phyloP scores from a whole-genome alignment of 2,329 filamentous ascomycete genomes.

The Penicillium sclerotiorum region DNA sequence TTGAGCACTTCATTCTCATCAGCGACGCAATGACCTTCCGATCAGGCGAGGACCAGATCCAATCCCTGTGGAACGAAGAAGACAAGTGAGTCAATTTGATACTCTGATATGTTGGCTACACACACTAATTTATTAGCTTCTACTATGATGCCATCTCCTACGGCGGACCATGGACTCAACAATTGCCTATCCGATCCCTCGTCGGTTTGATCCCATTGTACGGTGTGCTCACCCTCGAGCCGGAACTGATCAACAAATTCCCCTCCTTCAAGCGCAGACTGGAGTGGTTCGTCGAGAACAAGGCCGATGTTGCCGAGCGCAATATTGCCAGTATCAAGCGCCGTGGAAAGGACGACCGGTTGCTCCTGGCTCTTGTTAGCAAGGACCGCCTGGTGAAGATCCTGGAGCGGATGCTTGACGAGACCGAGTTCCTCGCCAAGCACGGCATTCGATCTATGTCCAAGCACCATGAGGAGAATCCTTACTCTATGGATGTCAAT shows the following conservation, averaged over 20 bases:
- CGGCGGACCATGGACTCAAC: conserved; percentile 90
- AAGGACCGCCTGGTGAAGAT: conserved; percentile 91
- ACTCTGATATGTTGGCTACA: background rate
- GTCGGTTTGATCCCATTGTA: conserved; percentile 94
- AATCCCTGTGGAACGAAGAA: conserved; percentile 90
- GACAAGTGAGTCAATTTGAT: conserved; percentile 58
- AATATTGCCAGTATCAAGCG: conserved; percentile 94
- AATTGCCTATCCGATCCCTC: conserved; percentile 86
- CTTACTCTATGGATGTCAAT: conserved; percentile 94
- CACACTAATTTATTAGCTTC: conserved; percentile 58
- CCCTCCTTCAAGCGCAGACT: conserved; percentile 91
- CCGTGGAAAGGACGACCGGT: conserved; percentile 84
- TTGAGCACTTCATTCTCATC: conserved; percentile 97
- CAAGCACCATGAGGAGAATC: conserved; percentile 85
- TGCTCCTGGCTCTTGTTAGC: conserved; percentile 87
- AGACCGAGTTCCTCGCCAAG: conserved; percentile 87
- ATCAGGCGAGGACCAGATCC: conserved; percentile 67
- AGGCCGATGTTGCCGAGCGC: conserved; percentile 81
- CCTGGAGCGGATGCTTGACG: conserved; percentile 86
- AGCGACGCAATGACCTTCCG: conserved; percentile 96
- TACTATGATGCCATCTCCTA: conserved; percentile 99
- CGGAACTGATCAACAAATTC: conserved; percentile 87
- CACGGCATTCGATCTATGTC: conserved; percentile 91
- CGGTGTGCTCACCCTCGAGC: conserved; percentile 87
- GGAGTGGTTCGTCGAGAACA: conserved; percentile 91